phyloP scores from a whole-genome alignment of 495 filamentous ascomycete genomes.

The Daldinia loculata region DNA sequence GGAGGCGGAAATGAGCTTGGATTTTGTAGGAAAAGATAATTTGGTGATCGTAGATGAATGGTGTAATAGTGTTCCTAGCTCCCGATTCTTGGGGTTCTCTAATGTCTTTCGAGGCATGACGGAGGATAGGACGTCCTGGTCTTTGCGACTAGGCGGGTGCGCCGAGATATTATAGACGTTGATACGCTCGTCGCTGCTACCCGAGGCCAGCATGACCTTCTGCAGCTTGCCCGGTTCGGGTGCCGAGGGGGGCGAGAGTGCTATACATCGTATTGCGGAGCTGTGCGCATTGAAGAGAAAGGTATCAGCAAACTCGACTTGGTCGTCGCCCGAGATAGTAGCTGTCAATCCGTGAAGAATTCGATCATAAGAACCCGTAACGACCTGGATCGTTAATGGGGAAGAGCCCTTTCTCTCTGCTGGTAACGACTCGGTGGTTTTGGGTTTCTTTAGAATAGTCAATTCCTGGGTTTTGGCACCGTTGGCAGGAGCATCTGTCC shows the following conservation, averaged over 20 bases:
- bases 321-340: slow-evolving; percentile 59
- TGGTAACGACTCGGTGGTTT: slow-evolving; percentile 43
- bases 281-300: slow-evolving; percentile 96
- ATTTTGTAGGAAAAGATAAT: slow-evolving; percentile 82
- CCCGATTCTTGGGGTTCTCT: slow-evolving; percentile 85
- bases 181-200: slow-evolving; percentile 90
- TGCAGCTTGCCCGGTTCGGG: slow-evolving; percentile 63
- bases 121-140: slow-evolving; percentile 62
- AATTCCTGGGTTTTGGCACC: slow-evolving; percentile 28
- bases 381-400: slow-evolving; percentile 75
- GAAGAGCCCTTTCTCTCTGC: slow-evolving; percentile 38
- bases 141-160: slow-evolving; percentile 63
- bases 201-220: slow-evolving; percentile 87
- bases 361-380: slow-evolving; percentile 94
- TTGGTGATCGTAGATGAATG: slow-evolving; percentile 82
- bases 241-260: slow-evolving; percentile 80
- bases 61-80: slow-evolving; percentile 86
- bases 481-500: slow-evolving; percentile 53
- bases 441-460: slow-evolving; percentile 53
- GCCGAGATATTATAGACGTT: slow-evolving; percentile 93
- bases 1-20: slow-evolving; percentile 82
- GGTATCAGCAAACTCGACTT: slow-evolving; percentile 82
- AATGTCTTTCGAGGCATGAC: slow-evolving; percentile 73
- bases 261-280: slow-evolving; percentile 88
- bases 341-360: slow-evolving; percentile 91